phyloP scores from a whole-genome alignment of 2,329 filamentous ascomycete genomes.

The Phialocephala sp. region DNA sequence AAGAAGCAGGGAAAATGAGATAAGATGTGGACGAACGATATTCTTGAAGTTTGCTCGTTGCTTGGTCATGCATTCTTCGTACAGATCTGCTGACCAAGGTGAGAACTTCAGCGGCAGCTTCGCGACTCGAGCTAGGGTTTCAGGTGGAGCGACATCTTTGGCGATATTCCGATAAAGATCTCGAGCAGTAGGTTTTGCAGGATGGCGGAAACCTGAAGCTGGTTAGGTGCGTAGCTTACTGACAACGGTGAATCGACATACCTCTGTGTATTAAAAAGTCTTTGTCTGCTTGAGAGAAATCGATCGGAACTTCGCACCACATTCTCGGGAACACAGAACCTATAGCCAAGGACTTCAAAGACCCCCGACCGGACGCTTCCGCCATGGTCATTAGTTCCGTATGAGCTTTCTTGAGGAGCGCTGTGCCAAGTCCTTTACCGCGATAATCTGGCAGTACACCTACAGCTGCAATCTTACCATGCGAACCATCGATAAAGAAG shows the following conservation, averaged over 20 bases:
- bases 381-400: conserved; percentile 33
- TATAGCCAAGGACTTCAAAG: conserved; percentile 34
- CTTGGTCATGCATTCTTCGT: conserved; percentile 47
- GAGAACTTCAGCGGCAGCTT: conserved; percentile 46
- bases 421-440: conserved; percentile 47
- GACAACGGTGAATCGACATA: conserved; percentile 38
- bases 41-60: conserved; percentile 47
- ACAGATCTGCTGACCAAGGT: conserved; percentile 45
- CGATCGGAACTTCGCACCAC: conserved; percentile 51
- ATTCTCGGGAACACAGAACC: conserved; percentile 50
- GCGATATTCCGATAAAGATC: conserved; percentile 50
- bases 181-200: conserved; percentile 36
- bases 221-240: conserved; percentile 21
- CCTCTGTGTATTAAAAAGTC: conserved; percentile 49
- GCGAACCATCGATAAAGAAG: conserved; percentile 40
- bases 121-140: conserved; percentile 45
- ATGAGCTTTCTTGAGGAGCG: conserved; percentile 42
- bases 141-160: conserved; percentile 44
- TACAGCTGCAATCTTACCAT: conserved; percentile 45
- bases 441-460: conserved; percentile 46
- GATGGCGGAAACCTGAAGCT: conserved; percentile 33
- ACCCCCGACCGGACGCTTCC: conserved; percentile 38
- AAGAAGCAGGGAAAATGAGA: not conserved
- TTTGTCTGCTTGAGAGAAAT: conserved; percentile 44
- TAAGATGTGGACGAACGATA: conserved; percentile 37